phyloP scores from a whole-genome alignment of 257 asterid genomes.

The Thymus mandschuricus region DNA sequence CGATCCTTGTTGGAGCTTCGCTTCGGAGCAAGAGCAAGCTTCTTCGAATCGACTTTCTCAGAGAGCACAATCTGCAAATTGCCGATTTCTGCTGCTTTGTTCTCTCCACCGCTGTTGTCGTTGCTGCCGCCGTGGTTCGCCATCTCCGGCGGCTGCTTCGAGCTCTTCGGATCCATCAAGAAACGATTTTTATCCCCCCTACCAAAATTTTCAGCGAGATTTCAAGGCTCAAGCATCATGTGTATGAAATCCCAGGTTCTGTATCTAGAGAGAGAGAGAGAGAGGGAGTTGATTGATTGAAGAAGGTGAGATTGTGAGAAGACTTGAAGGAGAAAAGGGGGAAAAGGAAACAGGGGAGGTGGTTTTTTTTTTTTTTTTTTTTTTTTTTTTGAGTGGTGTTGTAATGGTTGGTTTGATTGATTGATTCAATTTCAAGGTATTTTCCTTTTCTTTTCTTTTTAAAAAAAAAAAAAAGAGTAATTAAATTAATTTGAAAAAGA shows the following conservation, averaged over 20 bases:
- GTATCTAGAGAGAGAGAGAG: neutral
- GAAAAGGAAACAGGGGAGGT: conserved; percentile 11
- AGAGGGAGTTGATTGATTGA: conserved; percentile 31
- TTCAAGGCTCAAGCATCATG: conserved; percentile 23
- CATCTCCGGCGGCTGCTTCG: conserved; percentile 43
- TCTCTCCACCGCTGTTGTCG: conserved; percentile 29
- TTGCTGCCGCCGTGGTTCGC: conserved; percentile 13
- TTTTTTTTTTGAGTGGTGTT: conserved; percentile 16
- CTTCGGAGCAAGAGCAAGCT: conserved; percentile 57
- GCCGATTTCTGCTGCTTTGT: conserved; percentile 41
- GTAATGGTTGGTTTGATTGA: conserved; percentile 28
- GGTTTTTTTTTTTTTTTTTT: conserved; percentile 4
- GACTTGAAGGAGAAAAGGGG: conserved; percentile 28
- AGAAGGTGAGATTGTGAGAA: conserved; percentile 32
- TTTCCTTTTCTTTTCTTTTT: neutral
- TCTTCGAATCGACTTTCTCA: conserved; percentile 54
- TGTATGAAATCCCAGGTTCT: neutral
- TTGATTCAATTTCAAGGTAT: neutral
- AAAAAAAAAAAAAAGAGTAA: no score
- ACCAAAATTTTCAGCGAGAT: neutral
- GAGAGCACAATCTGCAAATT: conserved; percentile 48
- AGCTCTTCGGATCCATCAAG: conserved; percentile 67
- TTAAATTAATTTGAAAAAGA: no score
- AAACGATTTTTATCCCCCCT: neutral
- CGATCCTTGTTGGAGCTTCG: conserved; percentile 73